Base-by-base conservation (phyloP, 1,139 yeast species). In the Suhomyces terraborum region DNA sequence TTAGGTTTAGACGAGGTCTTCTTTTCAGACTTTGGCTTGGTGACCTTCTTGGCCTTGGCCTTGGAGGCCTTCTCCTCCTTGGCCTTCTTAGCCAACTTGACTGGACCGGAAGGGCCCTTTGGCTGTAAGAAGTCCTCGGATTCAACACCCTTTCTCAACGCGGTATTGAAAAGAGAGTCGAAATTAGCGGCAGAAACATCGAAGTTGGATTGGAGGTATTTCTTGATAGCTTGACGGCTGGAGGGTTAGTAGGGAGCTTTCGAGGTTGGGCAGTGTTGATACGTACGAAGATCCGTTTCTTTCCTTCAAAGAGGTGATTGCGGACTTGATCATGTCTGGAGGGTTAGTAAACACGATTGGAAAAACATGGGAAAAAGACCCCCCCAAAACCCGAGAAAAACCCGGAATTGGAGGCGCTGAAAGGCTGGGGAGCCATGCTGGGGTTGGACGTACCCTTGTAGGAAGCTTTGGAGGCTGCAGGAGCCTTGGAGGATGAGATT, bases 81-180 rank as follows among this genome's bases (percentile, higher is more conserved):
- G 14, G 13, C 67, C 54, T 66, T 63, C 71, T 79, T 79, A 56
- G 70, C 73, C 51, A 81, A 64, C 65, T 83, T 83, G 51, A 83
- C 80, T 22, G 88, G 84, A 33, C 89, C 89, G 21, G 87, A 79
- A 14, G 88, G 81, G 46, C 96, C 96, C 72, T 88, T 88, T 60
- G 96, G 96, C 67, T 87, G 96, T 36, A 78, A 64, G 55, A 89
- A 85, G 42, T 80, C 86, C 39, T 88, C 95, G 20, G 79, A 63
- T 44, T 77, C 82, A 48, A 88, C 94, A 47, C 95, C 95, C 61
- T 82, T 84, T 71, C 84, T 82, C 57, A 88, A 73, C 26, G 96
- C 93, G 38, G 77, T 58, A 64, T 88, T 88, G 74, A 88, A 85
- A 52, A 82, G 78, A 39, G 83, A 68, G 58, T 88, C 95, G 59